Percentiles rank a stretch among this genome's conserved stretches.
phyloP scores from a whole-genome alignment of 345 rosid species.

The Noccaea bulbosa region DNA sequence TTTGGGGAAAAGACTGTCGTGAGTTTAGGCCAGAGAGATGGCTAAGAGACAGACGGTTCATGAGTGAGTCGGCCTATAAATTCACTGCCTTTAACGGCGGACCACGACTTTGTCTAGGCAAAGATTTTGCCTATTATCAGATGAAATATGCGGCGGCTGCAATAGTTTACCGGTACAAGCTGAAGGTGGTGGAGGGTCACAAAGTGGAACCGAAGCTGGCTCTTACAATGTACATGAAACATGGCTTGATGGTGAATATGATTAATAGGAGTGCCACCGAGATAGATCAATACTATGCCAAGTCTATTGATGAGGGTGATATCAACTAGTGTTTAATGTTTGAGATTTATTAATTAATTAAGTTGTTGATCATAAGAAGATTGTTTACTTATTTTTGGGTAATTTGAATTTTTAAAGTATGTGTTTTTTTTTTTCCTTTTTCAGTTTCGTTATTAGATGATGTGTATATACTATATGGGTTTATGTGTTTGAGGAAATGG shows the following conservation, averaged over 20 bases:
- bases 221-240: conserved; percentile 94
- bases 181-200: conserved; percentile 63
- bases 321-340: conserved; percentile 19
- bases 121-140: conserved; percentile 93
- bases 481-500: conserved; percentile 26
- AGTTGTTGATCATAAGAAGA: conserved; percentile 23
- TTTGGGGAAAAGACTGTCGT: conserved; percentile 89
- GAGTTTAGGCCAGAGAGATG: conserved; percentile 92
- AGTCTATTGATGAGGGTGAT: conserved; percentile 10
- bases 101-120: conserved; percentile 89
- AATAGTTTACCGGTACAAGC: conserved; percentile 60
- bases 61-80: conserved; percentile 86
- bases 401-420: conserved; percentile 8
- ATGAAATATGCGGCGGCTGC: conserved; percentile 85
- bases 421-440: not conserved
- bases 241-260: conserved; percentile 47
- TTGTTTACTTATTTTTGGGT: conserved; percentile 30
- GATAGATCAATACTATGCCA: conserved; percentile 34
- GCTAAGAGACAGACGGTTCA: conserved; percentile 75
- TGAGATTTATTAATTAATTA: conserved; percentile 17
- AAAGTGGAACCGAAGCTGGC: conserved; percentile 67
- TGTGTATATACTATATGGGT: conserved; percentile 27
- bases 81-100: conserved; percentile 97
- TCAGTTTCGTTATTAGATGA: conserved; percentile 13
- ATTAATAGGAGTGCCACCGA: conserved; percentile 24